phyloP scores from a whole-genome alignment of 1,139 yeast species.

The Tardiomyces blankii region DNA sequence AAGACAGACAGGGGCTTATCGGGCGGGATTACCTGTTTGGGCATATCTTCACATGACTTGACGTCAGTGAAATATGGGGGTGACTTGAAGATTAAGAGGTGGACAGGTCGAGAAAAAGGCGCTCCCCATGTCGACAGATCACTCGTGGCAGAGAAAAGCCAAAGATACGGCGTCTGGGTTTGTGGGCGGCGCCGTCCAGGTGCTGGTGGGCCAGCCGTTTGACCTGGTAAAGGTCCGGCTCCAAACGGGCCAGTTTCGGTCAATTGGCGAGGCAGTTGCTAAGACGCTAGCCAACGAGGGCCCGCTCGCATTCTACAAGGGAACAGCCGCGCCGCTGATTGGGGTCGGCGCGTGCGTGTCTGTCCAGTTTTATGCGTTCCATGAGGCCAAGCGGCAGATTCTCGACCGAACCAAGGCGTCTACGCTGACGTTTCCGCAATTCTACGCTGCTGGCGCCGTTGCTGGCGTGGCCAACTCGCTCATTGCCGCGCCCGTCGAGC shows the following conservation, averaged over 20 bases:
- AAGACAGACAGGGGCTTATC: too few relatives aligned
- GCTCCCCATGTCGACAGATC: background rate
- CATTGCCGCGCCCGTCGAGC: slow-evolving; percentile 67
- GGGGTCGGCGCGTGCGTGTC: slow-evolving; percentile 67
- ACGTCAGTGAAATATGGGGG: background rate
- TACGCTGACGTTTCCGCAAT: slow-evolving; percentile 44
- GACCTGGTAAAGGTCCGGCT: slow-evolving; percentile 57
- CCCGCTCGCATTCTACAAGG: slow-evolving; percentile 46
- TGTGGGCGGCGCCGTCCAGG: slow-evolving; percentile 54
- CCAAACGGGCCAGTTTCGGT: slow-evolving; percentile 42
- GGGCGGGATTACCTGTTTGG: too few relatives aligned
- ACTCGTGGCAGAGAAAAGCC: slow-evolving; percentile 31
- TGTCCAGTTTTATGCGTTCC: slow-evolving; percentile 66
- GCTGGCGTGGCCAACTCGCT: slow-evolving; percentile 74
- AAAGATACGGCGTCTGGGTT: slow-evolving; percentile 45
- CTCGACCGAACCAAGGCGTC: slow-evolving; percentile 11
- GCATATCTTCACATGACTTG: background rate
- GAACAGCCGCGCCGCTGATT: slow-evolving; percentile 37
- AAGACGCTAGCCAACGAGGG: slow-evolving; percentile 53
- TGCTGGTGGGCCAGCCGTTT: slow-evolving; percentile 64
- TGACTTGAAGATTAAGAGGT: background rate
- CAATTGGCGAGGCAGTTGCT: slow-evolving; percentile 42
- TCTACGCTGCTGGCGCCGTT: slow-evolving; percentile 60
- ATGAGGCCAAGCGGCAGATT: slow-evolving; percentile 59
- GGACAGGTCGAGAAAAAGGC: too few relatives aligned